Evolutionary conservation across 495 filamentous ascomycete genomes (phyloP).

Genomic region (Tuber microsphaerosporum): DNA sequence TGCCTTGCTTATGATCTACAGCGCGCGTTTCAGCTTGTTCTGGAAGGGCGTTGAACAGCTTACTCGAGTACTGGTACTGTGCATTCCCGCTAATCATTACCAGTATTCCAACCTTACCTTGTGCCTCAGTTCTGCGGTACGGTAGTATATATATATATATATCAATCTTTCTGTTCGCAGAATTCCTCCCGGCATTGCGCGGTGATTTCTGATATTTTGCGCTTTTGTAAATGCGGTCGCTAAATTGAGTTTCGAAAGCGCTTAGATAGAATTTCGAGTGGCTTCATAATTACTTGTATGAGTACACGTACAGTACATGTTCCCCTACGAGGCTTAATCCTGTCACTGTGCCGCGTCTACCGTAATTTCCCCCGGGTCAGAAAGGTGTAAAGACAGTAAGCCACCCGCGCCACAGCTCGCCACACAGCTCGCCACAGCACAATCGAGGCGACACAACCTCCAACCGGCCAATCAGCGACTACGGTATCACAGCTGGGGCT

Average conservation of each 20-base stretch:
- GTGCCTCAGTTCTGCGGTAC: too few relatives aligned
- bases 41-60: neutral
- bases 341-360: neutral
- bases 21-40: neutral
- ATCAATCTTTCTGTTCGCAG: neutral
- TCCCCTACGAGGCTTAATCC: neutral
- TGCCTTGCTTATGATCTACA: neutral
- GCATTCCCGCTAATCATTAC: neutral
- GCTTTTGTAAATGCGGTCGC: neutral
- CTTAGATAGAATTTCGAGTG: neutral
- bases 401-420: neutral
- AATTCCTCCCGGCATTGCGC: neutral
- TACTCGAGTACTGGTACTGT: neutral
- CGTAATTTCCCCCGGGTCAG: neutral
- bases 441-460: neutral
- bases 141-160: too few relatives aligned
- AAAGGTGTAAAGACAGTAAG: neutral
- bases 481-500: neutral
- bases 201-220: too few relatives aligned
- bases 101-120: neutral
- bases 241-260: neutral
- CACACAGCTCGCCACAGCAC: too few relatives aligned
- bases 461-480: neutral
- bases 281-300: too few relatives aligned
- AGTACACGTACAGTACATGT: too few relatives aligned